Evolutionary conservation across 1,284 basidiomycete species (phyloP).

Genomic region (Volvariella surrecta): DNA sequence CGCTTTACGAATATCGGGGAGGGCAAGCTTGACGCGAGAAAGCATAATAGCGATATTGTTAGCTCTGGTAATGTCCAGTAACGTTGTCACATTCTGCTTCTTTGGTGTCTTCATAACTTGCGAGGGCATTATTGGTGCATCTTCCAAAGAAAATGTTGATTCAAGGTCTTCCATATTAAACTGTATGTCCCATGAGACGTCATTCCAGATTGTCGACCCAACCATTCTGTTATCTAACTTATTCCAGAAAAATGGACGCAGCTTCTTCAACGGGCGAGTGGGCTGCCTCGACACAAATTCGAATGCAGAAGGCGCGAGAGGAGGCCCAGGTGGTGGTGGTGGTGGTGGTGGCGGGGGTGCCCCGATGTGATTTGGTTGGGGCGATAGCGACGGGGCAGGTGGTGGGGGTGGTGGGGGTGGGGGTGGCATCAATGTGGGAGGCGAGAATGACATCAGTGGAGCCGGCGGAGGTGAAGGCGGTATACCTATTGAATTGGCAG

Average conservation of each 20-base stretch:
- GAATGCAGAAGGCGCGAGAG: conserved; percentile 27
- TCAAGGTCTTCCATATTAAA: conserved; percentile 69
- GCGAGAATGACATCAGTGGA: conserved; percentile 10
- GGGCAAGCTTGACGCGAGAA: conserved; percentile 58
- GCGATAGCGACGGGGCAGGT: conserved; percentile 13
- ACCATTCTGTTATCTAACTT: conserved; percentile 49
- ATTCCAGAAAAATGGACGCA: conserved; percentile 90
- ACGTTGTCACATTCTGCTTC: conserved; percentile 56
- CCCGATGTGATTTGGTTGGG: too few relatives aligned
- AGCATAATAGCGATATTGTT: conserved; percentile 89
- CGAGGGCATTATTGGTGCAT: conserved; percentile 19
- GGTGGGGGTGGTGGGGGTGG: conserved; percentile 27
- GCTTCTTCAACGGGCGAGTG: conserved; percentile 43
- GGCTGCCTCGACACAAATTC: conserved; percentile 20
- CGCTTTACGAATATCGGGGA: conserved; percentile 57
- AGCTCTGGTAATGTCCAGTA: conserved; percentile 76
- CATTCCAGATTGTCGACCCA: conserved; percentile 65
- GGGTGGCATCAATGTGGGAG: too few relatives aligned
- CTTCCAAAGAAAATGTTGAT: conserved; percentile 64
- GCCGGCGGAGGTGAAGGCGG: conserved; percentile 19
- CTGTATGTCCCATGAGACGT: conserved; percentile 31
- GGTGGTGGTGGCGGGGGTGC: too few relatives aligned
- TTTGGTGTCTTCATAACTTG: conserved; percentile 32
- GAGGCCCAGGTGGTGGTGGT: conserved; percentile 20
- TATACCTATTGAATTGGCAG: conserved; percentile 13